Evolutionary conservation across 352 stramenopile species (phyloP).

Genomic region (Thraustochytrium sp.): DNA sequence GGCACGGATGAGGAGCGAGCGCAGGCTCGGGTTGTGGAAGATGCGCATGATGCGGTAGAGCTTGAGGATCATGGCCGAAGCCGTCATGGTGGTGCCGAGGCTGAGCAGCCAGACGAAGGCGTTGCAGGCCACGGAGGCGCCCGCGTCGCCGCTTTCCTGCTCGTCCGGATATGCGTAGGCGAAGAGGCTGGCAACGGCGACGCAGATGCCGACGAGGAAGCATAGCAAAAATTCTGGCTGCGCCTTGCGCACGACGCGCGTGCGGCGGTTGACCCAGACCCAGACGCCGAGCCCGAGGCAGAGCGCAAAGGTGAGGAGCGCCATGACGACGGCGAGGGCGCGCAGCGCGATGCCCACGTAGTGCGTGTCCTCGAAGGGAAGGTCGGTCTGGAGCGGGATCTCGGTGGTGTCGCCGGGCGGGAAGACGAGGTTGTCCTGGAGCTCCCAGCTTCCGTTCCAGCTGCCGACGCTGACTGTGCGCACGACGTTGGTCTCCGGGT

Average conservation of each 20-base stretch:
- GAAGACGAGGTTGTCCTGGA: neutral
- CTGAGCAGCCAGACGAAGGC: constrained; percentile 28
- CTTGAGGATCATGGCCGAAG: constrained; percentile 34
- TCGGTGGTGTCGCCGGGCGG: neutral
- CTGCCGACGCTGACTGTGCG: neutral
- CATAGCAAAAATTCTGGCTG: constrained; percentile 26
- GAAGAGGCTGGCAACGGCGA: neutral
- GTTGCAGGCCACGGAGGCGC: neutral
- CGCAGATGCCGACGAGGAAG: neutral
- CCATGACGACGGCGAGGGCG: neutral
- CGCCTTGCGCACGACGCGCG: neutral
- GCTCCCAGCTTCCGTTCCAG: neutral
- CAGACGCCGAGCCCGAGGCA: neutral
- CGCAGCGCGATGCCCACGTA: neutral
- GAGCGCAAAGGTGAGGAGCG: neutral
- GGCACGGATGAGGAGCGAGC: neutral
- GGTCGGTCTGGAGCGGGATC: constrained; percentile 10
- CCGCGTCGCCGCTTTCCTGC: neutral
- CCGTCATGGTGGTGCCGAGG: constrained; percentile 22
- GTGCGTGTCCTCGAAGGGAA: neutral
- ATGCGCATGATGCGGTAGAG: constrained; percentile 44
- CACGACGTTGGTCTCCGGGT: neutral
- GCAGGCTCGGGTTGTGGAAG: constrained; percentile 17
- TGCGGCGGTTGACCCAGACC: neutral
- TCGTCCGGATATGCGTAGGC: neutral